These are phyloP conservation scores for Gossypium thurberi DNA, from an alignment of 345 rosid species.

Conservation along the genomic window DNA sequence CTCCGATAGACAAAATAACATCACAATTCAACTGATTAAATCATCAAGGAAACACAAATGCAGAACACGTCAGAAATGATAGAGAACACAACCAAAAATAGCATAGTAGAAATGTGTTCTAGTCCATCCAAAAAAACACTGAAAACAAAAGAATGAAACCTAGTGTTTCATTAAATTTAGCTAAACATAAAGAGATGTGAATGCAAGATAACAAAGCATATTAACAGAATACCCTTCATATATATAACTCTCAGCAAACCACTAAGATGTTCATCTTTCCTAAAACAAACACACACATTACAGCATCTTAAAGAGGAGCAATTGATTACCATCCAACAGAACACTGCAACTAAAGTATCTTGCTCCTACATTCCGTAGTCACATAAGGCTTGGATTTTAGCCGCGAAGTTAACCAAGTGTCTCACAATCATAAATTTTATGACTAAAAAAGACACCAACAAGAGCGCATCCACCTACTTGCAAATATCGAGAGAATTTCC, in stretches of 20 bases:
- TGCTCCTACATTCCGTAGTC: background rate
- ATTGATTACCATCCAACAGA: slow-evolving; percentile 5
- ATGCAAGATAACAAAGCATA: background rate
- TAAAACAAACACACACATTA: background rate
- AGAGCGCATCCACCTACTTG: background rate
- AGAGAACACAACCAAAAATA: background rate
- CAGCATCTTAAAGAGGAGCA: background rate
- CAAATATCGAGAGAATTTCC: background rate
- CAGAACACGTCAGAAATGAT: background rate
- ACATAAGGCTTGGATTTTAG: slow-evolving; percentile 10
- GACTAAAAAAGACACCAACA: background rate
- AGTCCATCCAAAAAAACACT: background rate
- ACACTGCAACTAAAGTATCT: background rate
- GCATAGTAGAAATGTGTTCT: background rate
- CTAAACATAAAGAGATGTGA: background rate
- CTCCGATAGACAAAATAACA: background rate
- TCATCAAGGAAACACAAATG: background rate
- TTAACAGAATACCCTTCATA: background rate
- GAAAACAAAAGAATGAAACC: background rate
- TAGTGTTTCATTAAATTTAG: background rate
- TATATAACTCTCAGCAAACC: background rate
- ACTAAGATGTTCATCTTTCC: background rate
- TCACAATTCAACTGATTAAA: background rate
- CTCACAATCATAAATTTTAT: background rate
- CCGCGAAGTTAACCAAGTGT: background rate